phyloP scores from a whole-genome alignment of 1,139 yeast species.

The Sugiyamaella novakii region DNA sequence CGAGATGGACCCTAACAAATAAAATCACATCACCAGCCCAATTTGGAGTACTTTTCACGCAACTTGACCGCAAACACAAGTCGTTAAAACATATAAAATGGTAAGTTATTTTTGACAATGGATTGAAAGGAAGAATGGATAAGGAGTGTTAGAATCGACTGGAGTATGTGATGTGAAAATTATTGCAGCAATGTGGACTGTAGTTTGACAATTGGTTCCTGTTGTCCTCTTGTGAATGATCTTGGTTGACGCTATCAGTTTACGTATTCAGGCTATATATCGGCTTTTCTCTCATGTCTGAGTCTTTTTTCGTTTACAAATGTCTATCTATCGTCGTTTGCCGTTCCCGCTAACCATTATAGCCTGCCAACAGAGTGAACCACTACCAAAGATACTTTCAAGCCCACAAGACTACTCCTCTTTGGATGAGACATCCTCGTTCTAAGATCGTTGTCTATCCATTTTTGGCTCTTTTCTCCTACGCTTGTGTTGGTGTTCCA shows the following conservation, averaged over 20 bases:
- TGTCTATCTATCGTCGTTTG: neutral
- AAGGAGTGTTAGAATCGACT: too few relatives aligned
- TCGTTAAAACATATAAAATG: slow-evolving; percentile 8
- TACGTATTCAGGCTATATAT: too few relatives aligned
- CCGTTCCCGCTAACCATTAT: neutral
- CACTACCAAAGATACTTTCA: slow-evolving; percentile 46
- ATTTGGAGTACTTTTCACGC: neutral
- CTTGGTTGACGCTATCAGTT: too few relatives aligned
- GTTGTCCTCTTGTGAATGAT: too few relatives aligned
- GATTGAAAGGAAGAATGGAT: too few relatives aligned
- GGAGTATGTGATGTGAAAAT: too few relatives aligned
- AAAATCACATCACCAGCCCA: neutral
- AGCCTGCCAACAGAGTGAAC: slow-evolving; percentile 40
- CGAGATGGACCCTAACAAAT: slow-evolving; percentile 9
- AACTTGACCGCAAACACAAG: neutral
- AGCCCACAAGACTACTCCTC: slow-evolving; percentile 41
- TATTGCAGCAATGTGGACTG: too few relatives aligned
- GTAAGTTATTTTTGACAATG: too few relatives aligned
- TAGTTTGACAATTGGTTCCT: too few relatives aligned
- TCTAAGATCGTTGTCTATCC: slow-evolving; percentile 84
- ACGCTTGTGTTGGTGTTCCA: slow-evolving; percentile 66
- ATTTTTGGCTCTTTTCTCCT: slow-evolving; percentile 81
- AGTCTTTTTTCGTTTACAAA: neutral
- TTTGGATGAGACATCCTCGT: slow-evolving; percentile 53
- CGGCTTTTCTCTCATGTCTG: neutral